Evolutionary conservation across 805 yeast species (phyloP).

Genomic region (Sungouiozyma ichnusensis): DNA sequence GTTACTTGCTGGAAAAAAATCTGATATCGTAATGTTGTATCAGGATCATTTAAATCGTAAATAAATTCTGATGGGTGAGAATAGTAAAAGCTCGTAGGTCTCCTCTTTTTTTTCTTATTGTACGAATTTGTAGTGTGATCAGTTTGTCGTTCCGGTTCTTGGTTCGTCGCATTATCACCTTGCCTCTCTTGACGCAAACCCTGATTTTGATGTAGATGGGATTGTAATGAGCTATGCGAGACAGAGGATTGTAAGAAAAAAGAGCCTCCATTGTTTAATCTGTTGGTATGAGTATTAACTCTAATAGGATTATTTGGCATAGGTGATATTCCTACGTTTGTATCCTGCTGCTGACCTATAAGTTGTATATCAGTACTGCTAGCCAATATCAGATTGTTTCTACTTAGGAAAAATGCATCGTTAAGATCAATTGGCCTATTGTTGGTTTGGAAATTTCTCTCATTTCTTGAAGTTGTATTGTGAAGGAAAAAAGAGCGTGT

Average conservation of each 20-base stretch:
- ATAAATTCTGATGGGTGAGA: constrained; percentile 18
- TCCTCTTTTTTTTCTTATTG: background rate
- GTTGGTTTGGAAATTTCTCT: background rate
- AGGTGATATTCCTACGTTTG: background rate
- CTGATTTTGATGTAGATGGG: background rate
- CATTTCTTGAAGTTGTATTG: background rate
- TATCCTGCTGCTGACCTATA: background rate
- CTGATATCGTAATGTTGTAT: constrained; percentile 19
- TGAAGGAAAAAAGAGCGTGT: background rate
- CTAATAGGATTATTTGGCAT: background rate
- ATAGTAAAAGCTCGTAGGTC: constrained; percentile 10
- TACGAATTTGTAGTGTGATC: background rate
- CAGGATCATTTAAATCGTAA: constrained; percentile 19
- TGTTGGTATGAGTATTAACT: background rate
- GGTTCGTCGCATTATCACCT: no score
- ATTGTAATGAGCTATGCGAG: background rate
- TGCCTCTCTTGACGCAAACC: background rate
- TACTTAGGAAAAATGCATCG: background rate
- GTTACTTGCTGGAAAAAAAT: constrained; percentile 23
- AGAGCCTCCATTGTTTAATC: background rate
- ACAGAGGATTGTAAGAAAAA: background rate
- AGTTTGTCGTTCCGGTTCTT: background rate
- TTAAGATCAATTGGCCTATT: background rate
- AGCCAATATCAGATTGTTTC: background rate
- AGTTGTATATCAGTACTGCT: background rate